phyloP scores from a whole-genome alignment of 1,139 yeast species.

The Yamadazyma pseudoaaseri region DNA sequence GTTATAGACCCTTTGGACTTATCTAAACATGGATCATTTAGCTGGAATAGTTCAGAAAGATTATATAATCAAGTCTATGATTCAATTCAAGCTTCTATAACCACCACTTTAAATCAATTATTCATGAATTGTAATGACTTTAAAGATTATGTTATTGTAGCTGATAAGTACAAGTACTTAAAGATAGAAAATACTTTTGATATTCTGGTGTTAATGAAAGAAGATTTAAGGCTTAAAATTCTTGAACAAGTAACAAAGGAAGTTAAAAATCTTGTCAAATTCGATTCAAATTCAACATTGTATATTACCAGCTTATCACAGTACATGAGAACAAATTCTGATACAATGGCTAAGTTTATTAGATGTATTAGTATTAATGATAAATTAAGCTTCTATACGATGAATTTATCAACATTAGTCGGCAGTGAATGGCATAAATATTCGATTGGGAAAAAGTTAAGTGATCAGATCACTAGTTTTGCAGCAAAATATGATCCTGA shows the following conservation, averaged over 20 bases:
- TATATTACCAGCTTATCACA: constrained; percentile 2
- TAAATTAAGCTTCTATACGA: constrained; percentile 11
- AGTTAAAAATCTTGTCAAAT: constrained; percentile 18
- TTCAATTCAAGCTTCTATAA: constrained; percentile 21
- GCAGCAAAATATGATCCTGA: constrained; percentile 46
- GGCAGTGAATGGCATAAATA: constrained; percentile 77
- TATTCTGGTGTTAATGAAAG: constrained; percentile 29
- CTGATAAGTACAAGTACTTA: constrained; percentile 22
- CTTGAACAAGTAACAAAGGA: constrained; percentile 31
- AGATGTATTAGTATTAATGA: constrained; percentile 7
- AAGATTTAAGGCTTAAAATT: constrained; percentile 34
- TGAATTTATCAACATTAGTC: constrained; percentile 25
- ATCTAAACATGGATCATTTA: constrained; percentile 30
- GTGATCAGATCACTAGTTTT: constrained; percentile 47
- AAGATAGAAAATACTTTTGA: constrained; percentile 15
- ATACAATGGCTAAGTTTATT: constrained; percentile 5
- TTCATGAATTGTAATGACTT: constrained; percentile 28
- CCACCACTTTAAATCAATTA: constrained; percentile 22
- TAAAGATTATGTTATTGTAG: constrained; percentile 30
- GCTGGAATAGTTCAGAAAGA: constrained; percentile 32
- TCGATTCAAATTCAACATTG: constrained; percentile 7
- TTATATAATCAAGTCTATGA: constrained; percentile 24
- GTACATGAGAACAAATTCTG: not conserved
- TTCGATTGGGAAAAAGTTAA: constrained; percentile 68
- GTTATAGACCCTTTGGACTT: constrained; percentile 28